Percentiles rank a stretch among this genome's conserved stretches.
Evolutionary conservation across 2,329 filamentous ascomycete species (phyloP).

Genomic region (Pseudogymnoascus sp.): DNA sequence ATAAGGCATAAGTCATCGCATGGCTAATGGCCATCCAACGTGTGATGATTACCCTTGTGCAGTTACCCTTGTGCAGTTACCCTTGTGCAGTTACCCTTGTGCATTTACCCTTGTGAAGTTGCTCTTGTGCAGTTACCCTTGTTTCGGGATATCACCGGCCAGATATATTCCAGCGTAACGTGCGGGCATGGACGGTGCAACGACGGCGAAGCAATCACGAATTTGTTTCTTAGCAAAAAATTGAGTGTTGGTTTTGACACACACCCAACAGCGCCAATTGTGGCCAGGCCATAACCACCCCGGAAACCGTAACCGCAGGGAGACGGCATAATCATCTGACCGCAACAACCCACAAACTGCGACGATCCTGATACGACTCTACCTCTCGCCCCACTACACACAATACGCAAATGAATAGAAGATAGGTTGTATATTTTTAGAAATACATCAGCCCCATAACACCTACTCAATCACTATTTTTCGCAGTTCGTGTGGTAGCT

Average conservation of each 20-base stretch:
- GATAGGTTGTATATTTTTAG: neutral
- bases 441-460: neutral
- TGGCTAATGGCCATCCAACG: neutral
- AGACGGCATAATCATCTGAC: neutral
- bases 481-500: neutral
- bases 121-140: neutral
- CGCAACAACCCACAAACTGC: neutral
- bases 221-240: neutral
- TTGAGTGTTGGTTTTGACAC: neutral
- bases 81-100: too few species aligned
- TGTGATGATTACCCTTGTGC: neutral
- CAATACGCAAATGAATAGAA: neutral
- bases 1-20: neutral
- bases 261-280: neutral
- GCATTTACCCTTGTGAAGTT: too few species aligned
- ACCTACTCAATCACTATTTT: neutral
- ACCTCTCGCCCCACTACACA: neutral
- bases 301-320: too few species aligned
- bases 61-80: too few species aligned
- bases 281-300: too few species aligned
- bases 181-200: neutral
- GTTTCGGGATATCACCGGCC: neutral
- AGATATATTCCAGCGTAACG: neutral
- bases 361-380: neutral
- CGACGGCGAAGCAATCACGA: neutral